Evolutionary conservation across 2,329 filamentous ascomycete species (phyloP).

Genomic region (Phialocephala subalpina): DNA sequence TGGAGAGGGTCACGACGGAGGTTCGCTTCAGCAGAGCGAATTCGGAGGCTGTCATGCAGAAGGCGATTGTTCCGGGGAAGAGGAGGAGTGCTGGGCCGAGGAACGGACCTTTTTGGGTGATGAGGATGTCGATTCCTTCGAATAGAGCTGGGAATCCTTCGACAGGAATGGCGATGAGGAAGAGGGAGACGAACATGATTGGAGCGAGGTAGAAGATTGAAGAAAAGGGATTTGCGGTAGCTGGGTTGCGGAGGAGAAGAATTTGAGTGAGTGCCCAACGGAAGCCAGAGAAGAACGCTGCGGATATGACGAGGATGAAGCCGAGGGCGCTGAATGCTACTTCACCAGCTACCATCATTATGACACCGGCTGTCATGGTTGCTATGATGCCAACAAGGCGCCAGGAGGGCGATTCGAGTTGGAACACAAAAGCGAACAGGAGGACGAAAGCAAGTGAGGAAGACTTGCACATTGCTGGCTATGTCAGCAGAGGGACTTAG

Average conservation of each 20-base stretch:
- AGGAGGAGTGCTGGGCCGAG: slow-evolving; percentile 77
- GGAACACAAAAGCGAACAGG: slow-evolving; percentile 92
- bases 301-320: slow-evolving; percentile 91
- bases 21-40: slow-evolving; percentile 95
- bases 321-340: slow-evolving; percentile 86
- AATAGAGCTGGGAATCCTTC: slow-evolving; percentile 78
- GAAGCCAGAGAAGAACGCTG: slow-evolving; percentile 95
- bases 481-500: slow-evolving; percentile 23
- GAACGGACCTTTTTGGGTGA: slow-evolving; percentile 71
- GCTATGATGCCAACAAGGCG: slow-evolving; percentile 87
- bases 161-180: slow-evolving; percentile 82
- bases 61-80: slow-evolving; percentile 90
- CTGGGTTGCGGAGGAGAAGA: slow-evolving; percentile 89
- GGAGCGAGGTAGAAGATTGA: slow-evolving; percentile 98
- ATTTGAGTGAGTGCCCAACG: slow-evolving; percentile 99
- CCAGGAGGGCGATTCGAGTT: slow-evolving; percentile 86
- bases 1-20: slow-evolving; percentile 93
- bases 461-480: slow-evolving; percentile 93
- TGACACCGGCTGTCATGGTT: slow-evolving; percentile 89
- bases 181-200: slow-evolving; percentile 89
- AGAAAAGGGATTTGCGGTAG: slow-evolving; percentile 95
- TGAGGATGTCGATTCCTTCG: slow-evolving; percentile 70
- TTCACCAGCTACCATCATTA: slow-evolving; percentile 99
- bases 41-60: slow-evolving; percentile 95
- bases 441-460: slow-evolving; percentile 95